Conservation (phyloP, 2,329 filamentous ascomycete genomes). For the Lecanicillium sp. region DNA sequence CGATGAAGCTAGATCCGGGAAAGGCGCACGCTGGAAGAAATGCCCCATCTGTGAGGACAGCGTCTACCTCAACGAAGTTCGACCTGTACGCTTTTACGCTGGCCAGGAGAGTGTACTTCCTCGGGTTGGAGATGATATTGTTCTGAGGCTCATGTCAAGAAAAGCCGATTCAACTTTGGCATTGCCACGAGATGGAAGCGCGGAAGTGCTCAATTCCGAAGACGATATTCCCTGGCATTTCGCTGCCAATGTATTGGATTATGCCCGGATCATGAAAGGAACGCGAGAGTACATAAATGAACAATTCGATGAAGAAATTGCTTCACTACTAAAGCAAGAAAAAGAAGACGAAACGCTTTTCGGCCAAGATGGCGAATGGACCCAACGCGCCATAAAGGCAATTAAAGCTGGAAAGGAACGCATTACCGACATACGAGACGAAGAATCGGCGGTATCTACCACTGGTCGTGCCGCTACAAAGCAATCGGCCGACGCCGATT, state of each 20-base stretch:
- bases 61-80: constrained; percentile 83
- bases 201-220: constrained; percentile 57
- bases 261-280: constrained; percentile 91
- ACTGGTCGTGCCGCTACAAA: constrained; percentile 13
- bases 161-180: constrained; percentile 76
- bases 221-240: constrained; percentile 92
- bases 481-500: constrained; percentile 39
- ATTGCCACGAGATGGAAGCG: constrained; percentile 70
- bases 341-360: constrained; percentile 88
- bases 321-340: constrained; percentile 65
- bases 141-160: constrained; percentile 77
- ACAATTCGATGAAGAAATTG: constrained; percentile 73
- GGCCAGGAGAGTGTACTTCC: constrained; percentile 80
- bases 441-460: constrained; percentile 13
- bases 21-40: constrained; percentile 78
- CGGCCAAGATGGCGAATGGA: constrained; percentile 88
- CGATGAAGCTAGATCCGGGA: constrained; percentile 59
- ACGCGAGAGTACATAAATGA: constrained; percentile 78
- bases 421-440: constrained; percentile 36
- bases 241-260: constrained; percentile 88
- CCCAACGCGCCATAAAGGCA: constrained; percentile 68
- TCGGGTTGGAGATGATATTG: constrained; percentile 78
- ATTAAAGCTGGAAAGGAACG: constrained; percentile 72
- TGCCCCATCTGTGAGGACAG: constrained; percentile 93
- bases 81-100: constrained; percentile 83